phyloP scores from a whole-genome alignment of 2,329 filamentous ascomycete species.

The Ceratocystis cubensis region DNA sequence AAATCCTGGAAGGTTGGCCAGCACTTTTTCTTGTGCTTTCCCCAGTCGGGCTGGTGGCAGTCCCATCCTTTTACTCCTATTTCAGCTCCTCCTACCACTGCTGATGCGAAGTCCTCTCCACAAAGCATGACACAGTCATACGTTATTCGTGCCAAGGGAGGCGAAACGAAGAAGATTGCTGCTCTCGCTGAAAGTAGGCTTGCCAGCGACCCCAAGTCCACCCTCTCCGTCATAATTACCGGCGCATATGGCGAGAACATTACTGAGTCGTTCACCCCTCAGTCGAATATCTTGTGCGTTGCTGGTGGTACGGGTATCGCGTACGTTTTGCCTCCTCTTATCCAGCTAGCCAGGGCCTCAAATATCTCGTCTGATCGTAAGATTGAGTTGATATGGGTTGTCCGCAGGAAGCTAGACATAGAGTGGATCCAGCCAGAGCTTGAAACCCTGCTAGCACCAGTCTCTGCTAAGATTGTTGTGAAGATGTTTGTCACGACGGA shows the following conservation, averaged over 20 bases:
- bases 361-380: constrained; percentile 37
- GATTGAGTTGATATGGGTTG: constrained; percentile 53
- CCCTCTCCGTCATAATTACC: constrained; percentile 41
- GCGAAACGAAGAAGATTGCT: constrained; percentile 47
- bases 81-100: constrained; percentile 34
- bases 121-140: constrained; percentile 39
- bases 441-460: constrained; percentile 34
- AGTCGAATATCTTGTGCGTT: constrained; percentile 32
- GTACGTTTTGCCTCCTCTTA: constrained; percentile 31
- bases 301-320: constrained; percentile 33
- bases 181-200: constrained; percentile 32
- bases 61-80: constrained; percentile 58
- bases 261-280: constrained; percentile 30
- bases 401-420: constrained; percentile 42
- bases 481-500: constrained; percentile 44
- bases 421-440: constrained; percentile 49
- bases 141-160: constrained; percentile 44
- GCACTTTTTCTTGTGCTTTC: constrained; percentile 60
- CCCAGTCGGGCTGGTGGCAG: constrained; percentile 55
- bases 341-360: constrained; percentile 29
- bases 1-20: constrained; percentile 53
- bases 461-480: constrained; percentile 35
- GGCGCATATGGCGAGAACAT: constrained; percentile 50
- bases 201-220: constrained; percentile 21
- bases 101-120: constrained; percentile 24